These are phyloP conservation scores for Leptographium radiaticola DNA, from an alignment of 2,329 filamentous ascomycete genomes.

Conservation along the genomic window DNA sequence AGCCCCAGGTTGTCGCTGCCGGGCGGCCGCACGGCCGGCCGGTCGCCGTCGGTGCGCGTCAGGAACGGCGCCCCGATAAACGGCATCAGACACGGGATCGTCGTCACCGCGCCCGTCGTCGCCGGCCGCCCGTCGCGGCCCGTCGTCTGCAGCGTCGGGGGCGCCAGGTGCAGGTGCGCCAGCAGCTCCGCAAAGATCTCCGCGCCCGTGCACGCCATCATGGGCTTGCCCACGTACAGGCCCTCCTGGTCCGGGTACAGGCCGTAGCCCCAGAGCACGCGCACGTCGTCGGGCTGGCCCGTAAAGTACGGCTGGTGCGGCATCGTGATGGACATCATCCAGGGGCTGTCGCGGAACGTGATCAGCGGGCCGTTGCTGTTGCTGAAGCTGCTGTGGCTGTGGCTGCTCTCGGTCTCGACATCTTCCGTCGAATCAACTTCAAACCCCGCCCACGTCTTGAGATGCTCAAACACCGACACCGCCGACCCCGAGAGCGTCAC, in stretches of 20 bases:
- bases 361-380: slow-evolving; percentile 16
- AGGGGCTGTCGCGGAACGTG: slow-evolving; percentile 22
- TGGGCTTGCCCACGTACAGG: slow-evolving; percentile 21
- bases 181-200: slow-evolving; percentile 24
- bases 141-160: slow-evolving; percentile 8
- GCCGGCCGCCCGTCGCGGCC: slow-evolving; percentile 4
- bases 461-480: slow-evolving; percentile 17
- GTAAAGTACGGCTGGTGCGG: slow-evolving; percentile 25
- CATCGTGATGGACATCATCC: slow-evolving; percentile 24
- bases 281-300: slow-evolving; percentile 17
- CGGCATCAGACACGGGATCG: slow-evolving; percentile 23
- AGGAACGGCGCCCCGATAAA: slow-evolving; percentile 21
- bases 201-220: slow-evolving; percentile 21
- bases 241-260: slow-evolving; percentile 20
- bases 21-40: slow-evolving; percentile 20
- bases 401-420: slow-evolving; percentile 7
- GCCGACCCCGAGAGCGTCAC: slow-evolving; percentile 17
- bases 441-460: slow-evolving; percentile 12
- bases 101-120: slow-evolving; percentile 10
- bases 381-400: not conserved
- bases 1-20: slow-evolving; percentile 20
- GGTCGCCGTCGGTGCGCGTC: slow-evolving; percentile 17
- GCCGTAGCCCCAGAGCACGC: slow-evolving; percentile 23
- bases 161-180: slow-evolving; percentile 19
- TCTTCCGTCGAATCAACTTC: not conserved